A percentile compares a stretch with the other conserved stretches of the same genome.
Evolutionary conservation across 2,329 filamentous ascomycete genomes (phyloP).

Genomic region (Exophiala calicioides): DNA sequence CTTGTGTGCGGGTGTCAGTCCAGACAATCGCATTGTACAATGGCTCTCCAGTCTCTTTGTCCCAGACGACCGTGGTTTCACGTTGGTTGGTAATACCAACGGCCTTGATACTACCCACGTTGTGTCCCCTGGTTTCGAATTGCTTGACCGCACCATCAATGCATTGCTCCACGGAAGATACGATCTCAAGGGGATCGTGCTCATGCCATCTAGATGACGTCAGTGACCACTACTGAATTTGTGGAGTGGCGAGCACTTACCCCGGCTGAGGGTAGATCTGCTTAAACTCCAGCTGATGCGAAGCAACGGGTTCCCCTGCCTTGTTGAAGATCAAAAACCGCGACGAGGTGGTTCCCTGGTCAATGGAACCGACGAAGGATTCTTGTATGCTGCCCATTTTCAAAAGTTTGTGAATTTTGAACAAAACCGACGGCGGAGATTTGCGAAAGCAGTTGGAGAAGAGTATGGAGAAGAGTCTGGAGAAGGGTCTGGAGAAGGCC

Average conservation of each 20-base stretch:
- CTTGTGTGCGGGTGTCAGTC: conserved; percentile 80
- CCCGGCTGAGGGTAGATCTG: conserved; percentile 83
- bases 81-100: conserved; percentile 89
- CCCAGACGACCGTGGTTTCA: conserved; percentile 85
- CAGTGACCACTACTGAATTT: conserved; percentile 6
- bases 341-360: conserved; percentile 87
- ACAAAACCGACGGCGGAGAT: too few relatives aligned
- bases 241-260: conserved; percentile 47
- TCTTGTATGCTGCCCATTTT: conserved; percentile 40
- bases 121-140: conserved; percentile 70
- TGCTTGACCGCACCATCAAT: conserved; percentile 73
- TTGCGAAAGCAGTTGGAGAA: not conserved
- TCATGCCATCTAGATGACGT: conserved; percentile 74
- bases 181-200: conserved; percentile 76
- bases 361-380: conserved; percentile 81
- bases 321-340: conserved; percentile 89
- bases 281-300: conserved; percentile 82
- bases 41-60: conserved; percentile 74
- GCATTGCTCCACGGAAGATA: conserved; percentile 73
- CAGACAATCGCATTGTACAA: conserved; percentile 85
- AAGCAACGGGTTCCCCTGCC: conserved; percentile 72
- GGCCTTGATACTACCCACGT: conserved; percentile 67
- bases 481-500: conserved; percentile 13
- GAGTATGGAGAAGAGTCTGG: conserved; percentile 4
- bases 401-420: too few relatives aligned